Evolutionary conservation across 768 basidiomycete species (phyloP), one percentile per base, ranked within the genome.

Genomic region (Fibroporia radiculosa): DNA sequence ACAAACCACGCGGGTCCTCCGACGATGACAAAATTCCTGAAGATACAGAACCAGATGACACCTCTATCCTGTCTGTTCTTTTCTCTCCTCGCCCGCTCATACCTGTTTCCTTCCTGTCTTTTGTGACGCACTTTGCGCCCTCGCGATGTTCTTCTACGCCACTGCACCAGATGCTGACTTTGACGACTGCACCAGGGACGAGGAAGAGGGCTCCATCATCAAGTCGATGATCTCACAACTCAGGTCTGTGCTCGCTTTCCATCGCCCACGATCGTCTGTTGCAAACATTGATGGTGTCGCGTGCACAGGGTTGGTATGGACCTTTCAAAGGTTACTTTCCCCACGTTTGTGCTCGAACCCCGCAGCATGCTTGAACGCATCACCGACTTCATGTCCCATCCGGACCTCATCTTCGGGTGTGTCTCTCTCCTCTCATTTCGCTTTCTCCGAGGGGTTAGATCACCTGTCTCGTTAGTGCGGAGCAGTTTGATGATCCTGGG

Each of bases 371-470:
- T 97, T 38, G 96, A 99, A 70, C 82, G 96, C 53, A 95, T 99
- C 57, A 98, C 96, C 26, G 95, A 99, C 70, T 99, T 99, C 67
- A 93, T 98, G 84, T 85, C 92, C 45, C 96, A 98, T 66, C 93
- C 96, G 24, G 93, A 99, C 68, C 82, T 98, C 60, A 78, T 97
- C 57, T 95, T 95, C 67, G 89, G 90, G 91, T 80, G 65, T 65
- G 86, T 71, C 24, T 45, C 49, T 33, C 39, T 40, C n/a, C 39
- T 38, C 32, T 33, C 45, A 36, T 40, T 38, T 40, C 14, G n/a
- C 23, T 16, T 32, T 31, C 28, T 35, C 28, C 31, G 7, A 18
- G 12, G 40, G 24, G 32, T n/a, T 36, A n/a, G 44, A 37, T 35
- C 45, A 34, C 44, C 27, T 41, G 47, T 41, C 39, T 53, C 46